Base-by-base conservation (phyloP, 176 grass and related monocot genomes). In the Miscanthus lutarioriparius region DNA sequence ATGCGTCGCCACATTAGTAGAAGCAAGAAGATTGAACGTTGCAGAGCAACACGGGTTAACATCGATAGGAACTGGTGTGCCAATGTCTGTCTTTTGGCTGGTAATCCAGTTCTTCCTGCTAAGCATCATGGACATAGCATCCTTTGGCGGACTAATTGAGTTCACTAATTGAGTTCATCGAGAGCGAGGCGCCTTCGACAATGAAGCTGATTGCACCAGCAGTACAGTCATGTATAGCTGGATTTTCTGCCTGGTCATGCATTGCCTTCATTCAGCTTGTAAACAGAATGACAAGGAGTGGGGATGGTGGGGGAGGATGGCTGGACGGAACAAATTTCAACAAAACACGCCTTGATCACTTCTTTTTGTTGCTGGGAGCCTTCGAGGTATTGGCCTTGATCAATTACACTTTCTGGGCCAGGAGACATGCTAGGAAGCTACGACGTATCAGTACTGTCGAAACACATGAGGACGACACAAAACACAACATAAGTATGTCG, bases 61-160 rank as follows among this genome's bases (percentile, higher is more conserved):
- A 41, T 64, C 9, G 30, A 41, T 49, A 68, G 86, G 37, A 45
- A 47, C 38, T 36, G 53, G 14, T 43, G 85, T 70, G 69, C 85
- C 84, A 0, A 80, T 91, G 80, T 88, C 86, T 6, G 11, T 85
- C 11, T 88, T 91, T 44, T 88, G 86, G 86, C 53, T 85, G 48
- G 75, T 79, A n/a, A 71, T 84, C 35, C 86, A 88, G 28, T 91
- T 91, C 70, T 88, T 88, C 69, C 71, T 91, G 38, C 64, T 91
- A 63, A 87, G 86, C 63, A 28, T 88, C 71, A 84, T 91, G 84
- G 86, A 88, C 5, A 11, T 35, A 38, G 64, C 89, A 39, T 91
- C 38, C 25, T 81, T 88, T 5, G 45, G 37, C 3, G 86, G 89
- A 5, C 63, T 91, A 8, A 2, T 58, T 10, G 77, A 88, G 32